Base-by-base conservation (phyloP, 139 green algal genomes). In the Auxenochlorella pyrenoidosa region DNA sequence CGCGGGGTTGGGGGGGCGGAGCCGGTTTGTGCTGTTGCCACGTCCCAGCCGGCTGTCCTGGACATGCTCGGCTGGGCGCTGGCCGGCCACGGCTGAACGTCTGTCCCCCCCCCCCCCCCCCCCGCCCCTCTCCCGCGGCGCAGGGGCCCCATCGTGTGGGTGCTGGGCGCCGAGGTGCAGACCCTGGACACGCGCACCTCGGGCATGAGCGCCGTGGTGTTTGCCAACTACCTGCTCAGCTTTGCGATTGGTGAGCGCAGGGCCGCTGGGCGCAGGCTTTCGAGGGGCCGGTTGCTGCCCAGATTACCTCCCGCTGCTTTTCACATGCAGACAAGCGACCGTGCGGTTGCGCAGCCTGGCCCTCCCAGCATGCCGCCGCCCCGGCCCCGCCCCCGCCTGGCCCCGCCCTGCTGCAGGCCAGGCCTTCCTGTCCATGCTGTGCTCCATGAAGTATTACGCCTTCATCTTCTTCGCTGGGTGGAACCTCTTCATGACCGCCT, bases 161-260 rank as follows among this genome's bases (percentile, higher is more conserved):
- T 87, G 83, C 63, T 87, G 59, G 71, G 71, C 16, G 38, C 83
- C 34, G 83, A 87, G 73, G 59, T 87, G 16, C 83, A 87, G 83
- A 81, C 83, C 19, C 71, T 87, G 22, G 89, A 92, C 66, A 89
- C 91, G 4, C 81, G 88, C 87, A 86, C 71, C 83, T 84, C 12
- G 89, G 92, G 76, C 83, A 83, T 43, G 89, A 80, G 65, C 84
- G 94, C 72, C 86, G 90, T 88, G 51, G 91, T 93, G 1, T 85
- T 82, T 43, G 59, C 91, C 82, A 96, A 96, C 92, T 94, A 94
- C 87, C 88, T 94, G 41, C 89, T 94, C 78, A 92, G 83, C 54
- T 96, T 96, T 83, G 36, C 95, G 44, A 96, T 96, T 30, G 94
- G 94, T n/a, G 90, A 94, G 90, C 79, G 51, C 41, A 5, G 16